Evolutionary conservation across 2,329 filamentous ascomycete species (phyloP).

Genomic region (Pyrenochaeta sp.): DNA sequence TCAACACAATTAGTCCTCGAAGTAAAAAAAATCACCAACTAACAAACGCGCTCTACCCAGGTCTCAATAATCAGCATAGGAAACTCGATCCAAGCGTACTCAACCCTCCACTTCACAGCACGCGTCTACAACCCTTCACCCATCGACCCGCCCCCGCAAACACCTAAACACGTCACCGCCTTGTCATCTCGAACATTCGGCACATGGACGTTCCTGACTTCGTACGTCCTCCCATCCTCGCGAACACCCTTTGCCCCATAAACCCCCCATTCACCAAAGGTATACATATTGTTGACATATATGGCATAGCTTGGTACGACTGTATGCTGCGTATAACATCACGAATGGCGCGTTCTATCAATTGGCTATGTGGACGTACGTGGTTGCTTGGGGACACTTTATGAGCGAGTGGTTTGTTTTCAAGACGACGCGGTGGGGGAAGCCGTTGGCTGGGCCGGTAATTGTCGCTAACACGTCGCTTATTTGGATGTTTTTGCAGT

Average conservation of each 20-base stretch:
- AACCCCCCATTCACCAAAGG: background rate
- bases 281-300: background rate
- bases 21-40: background rate
- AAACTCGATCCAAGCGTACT: constrained; percentile 86
- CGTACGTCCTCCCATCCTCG: constrained; percentile 38
- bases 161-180: constrained; percentile 68
- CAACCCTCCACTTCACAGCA: constrained; percentile 81
- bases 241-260: background rate
- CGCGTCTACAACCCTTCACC: constrained; percentile 79
- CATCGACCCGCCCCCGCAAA: constrained; percentile 48
- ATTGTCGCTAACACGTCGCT: constrained; percentile 64
- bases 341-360: constrained; percentile 77
- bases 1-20: background rate
- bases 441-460: constrained; percentile 67
- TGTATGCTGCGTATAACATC: constrained; percentile 87
- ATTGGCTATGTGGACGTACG: constrained; percentile 82
- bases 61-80: constrained; percentile 81
- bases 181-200: constrained; percentile 83
- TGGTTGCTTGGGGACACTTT: constrained; percentile 68
- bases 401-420: constrained; percentile 82
- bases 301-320: constrained; percentile 65
- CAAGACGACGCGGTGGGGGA: constrained; percentile 73
- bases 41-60: constrained; percentile 56
- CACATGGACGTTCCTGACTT: constrained; percentile 84
- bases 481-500: constrained; percentile 72